These are phyloP conservation scores for Aspergillus nanangensis DNA, from an alignment of 495 filamentous ascomycete species.

Conservation along the genomic window DNA sequence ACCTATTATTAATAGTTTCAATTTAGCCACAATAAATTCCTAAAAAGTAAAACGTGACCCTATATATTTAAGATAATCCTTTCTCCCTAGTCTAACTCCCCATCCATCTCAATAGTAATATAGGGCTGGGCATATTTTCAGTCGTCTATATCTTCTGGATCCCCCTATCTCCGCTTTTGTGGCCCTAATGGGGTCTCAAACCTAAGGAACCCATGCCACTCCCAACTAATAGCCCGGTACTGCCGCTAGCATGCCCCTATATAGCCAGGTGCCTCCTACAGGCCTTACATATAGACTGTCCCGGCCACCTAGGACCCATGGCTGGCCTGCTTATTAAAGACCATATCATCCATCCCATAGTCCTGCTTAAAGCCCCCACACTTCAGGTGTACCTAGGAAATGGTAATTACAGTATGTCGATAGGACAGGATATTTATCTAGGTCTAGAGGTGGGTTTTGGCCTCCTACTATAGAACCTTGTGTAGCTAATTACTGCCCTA, in stretches of 20 bases:
- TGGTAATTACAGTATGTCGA: neutral
- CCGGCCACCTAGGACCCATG: neutral
- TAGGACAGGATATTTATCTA: conserved; percentile 1
- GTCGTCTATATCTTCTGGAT: too few species aligned
- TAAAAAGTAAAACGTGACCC: too few species aligned
- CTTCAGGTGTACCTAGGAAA: neutral
- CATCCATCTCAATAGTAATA: too few species aligned
- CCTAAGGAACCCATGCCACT: neutral
- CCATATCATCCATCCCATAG: neutral
- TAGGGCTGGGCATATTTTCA: too few species aligned
- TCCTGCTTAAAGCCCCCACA: neutral
- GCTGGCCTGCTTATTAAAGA: neutral
- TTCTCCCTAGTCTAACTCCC: too few species aligned
- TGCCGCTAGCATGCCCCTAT: neutral
- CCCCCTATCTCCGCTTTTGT: too few species aligned
- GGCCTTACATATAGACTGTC: neutral
- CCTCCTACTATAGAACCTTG: neutral
- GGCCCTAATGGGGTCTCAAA: neutral
- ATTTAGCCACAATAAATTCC: too few species aligned
- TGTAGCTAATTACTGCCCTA: neutral
- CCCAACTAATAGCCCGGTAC: neutral
- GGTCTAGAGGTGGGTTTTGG: neutral
- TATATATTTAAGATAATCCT: too few species aligned
- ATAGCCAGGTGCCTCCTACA: neutral
- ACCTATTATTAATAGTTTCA: too few species aligned